These are phyloP conservation scores for Cocos nucifera DNA, from an alignment of 176 grass and related monocot genomes.

Conservation along the genomic window DNA sequence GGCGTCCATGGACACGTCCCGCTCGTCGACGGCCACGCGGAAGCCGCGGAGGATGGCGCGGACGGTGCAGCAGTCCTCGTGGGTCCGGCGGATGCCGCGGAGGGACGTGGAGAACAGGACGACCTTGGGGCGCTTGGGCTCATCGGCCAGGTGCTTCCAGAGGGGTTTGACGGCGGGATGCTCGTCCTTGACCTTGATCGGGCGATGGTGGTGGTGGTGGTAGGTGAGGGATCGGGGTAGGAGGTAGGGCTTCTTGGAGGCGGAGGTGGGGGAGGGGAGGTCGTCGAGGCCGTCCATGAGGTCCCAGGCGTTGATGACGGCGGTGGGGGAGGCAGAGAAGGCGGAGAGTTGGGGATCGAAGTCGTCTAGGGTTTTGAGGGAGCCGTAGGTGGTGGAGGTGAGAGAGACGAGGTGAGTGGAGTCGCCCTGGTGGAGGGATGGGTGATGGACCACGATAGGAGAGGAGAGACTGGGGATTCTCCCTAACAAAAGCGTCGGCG, in stretches of 20 bases:
- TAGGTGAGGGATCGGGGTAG: constrained; percentile 66
- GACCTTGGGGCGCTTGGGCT: constrained; percentile 52
- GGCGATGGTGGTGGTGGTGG: constrained; percentile 45
- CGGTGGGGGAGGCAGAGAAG: too few relatives aligned
- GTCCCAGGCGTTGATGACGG: too few relatives aligned
- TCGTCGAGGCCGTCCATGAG: too few relatives aligned
- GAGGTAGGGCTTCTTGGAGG: constrained; percentile 50
- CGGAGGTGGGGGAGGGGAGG: too few relatives aligned
- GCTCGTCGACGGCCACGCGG: constrained; percentile 72
- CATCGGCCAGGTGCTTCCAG: constrained; percentile 25
- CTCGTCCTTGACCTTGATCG: not conserved
- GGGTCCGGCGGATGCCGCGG: constrained; percentile 75
- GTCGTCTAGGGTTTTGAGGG: too few relatives aligned
- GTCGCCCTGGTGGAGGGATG: too few relatives aligned
- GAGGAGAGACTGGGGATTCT: too few relatives aligned
- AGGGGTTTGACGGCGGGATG: constrained; percentile 13
- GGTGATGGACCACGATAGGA: too few relatives aligned
- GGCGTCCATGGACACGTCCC: constrained; percentile 88
- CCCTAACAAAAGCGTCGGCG: too few relatives aligned
- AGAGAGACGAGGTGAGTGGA: too few relatives aligned
- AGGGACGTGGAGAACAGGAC: constrained; percentile 87
- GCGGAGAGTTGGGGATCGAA: too few relatives aligned
- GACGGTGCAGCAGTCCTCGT: constrained; percentile 64
- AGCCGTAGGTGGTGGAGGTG: too few relatives aligned
- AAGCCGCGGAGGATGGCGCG: constrained; percentile 76